phyloP scores from a whole-genome alignment of 2,329 filamentous ascomycete species.

The Iodosphaeria phyllophila region DNA sequence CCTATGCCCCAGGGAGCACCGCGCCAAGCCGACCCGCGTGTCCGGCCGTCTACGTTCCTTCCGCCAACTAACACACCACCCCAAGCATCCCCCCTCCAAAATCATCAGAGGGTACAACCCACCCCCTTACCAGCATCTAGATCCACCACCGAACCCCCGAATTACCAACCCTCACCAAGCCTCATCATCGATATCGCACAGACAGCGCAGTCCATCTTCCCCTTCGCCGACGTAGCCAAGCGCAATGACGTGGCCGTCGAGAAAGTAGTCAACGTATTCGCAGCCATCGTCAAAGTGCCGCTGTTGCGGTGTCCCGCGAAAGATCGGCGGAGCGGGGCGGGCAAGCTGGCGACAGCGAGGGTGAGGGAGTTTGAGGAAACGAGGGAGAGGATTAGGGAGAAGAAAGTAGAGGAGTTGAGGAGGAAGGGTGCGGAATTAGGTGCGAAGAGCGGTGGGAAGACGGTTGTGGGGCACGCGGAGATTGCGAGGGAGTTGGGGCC shows the following conservation, averaged over 20 bases:
- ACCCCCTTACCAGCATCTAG: too few species aligned
- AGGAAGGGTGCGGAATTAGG: too few species aligned
- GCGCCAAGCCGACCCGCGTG: not conserved
- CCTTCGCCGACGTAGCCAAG: slow-evolving; percentile 24
- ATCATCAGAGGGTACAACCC: too few species aligned
- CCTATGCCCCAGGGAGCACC: not conserved
- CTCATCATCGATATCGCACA: slow-evolving; percentile 29
- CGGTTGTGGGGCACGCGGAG: too few species aligned
- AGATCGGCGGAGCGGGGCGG: slow-evolving; percentile 20
- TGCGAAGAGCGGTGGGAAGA: too few species aligned
- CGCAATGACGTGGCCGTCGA: slow-evolving; percentile 22
- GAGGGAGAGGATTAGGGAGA: too few species aligned
- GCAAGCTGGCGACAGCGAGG: slow-evolving; percentile 19
- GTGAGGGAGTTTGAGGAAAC: slow-evolving; percentile 26
- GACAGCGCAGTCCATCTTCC: slow-evolving; percentile 25
- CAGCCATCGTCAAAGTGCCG: slow-evolving; percentile 27
- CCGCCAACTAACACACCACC: not conserved
- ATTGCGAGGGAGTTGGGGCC: too few species aligned
- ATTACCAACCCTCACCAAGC: slow-evolving; percentile 15
- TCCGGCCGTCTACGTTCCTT: not conserved
- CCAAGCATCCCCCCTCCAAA: too few species aligned
- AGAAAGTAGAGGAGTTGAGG: too few species aligned
- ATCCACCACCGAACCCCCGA: too few species aligned
- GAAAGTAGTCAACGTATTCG: slow-evolving; percentile 26
- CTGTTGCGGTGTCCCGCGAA: slow-evolving; percentile 25